These are phyloP conservation scores for Tilletia horrida DNA, from an alignment of 1,284 basidiomycete species.

Conservation along the genomic window DNA sequence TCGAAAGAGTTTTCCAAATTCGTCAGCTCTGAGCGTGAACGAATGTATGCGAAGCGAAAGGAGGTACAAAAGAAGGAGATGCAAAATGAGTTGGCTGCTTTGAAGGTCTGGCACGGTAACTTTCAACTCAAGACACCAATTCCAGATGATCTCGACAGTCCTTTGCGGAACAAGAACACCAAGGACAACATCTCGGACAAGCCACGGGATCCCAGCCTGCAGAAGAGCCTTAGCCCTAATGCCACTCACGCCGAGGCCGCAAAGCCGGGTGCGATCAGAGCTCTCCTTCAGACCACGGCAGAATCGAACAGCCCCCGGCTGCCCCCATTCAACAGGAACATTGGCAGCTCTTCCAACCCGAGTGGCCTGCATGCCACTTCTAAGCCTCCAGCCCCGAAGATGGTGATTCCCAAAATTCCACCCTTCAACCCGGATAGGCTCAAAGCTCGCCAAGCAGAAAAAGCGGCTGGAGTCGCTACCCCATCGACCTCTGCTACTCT, in stretches of 20 bases:
- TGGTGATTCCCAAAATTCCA: conserved; percentile 79
- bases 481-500: conserved; percentile 13
- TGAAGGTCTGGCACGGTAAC: conserved; percentile 82
- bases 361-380: conserved; percentile 23
- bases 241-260: conserved; percentile 28
- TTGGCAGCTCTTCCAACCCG: conserved; percentile 25
- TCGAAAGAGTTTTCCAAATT: conserved; percentile 49
- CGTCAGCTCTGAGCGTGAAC: conserved; percentile 48
- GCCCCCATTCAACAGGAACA: conserved; percentile 9
- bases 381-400: conserved; percentile 45
- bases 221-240: conserved; percentile 43
- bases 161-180: conserved; percentile 31
- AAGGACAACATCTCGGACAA: conserved; percentile 42
- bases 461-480: conserved; percentile 21
- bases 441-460: conserved; percentile 34
- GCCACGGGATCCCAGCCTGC: conserved; percentile 41
- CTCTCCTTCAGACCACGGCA: background rate
- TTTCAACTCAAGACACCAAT: conserved; percentile 97
- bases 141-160: conserved; percentile 80
- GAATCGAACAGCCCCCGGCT: conserved; percentile 1
- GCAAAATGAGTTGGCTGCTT: conserved; percentile 76
- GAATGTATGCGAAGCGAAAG: conserved; percentile 24
- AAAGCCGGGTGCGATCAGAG: background rate
- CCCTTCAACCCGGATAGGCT: conserved; percentile 71
- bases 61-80: conserved; percentile 19